Conservation (phyloP, 2,329 filamentous ascomycete species). For the Thelonectria discophora region DNA sequence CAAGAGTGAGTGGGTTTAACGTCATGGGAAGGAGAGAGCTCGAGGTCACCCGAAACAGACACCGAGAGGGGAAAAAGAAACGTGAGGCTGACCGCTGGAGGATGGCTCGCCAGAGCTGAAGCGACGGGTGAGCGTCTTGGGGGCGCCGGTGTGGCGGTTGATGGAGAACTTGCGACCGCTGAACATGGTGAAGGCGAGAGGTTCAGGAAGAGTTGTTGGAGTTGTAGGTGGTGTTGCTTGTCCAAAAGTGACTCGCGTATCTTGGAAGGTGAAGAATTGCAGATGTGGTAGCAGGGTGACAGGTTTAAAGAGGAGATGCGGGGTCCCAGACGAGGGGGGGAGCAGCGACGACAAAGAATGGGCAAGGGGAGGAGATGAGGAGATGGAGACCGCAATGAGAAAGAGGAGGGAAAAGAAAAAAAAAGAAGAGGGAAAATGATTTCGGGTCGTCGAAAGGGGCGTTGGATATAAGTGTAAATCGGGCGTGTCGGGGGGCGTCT, state of each 20-base stretch:
- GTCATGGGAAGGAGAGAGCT: not conserved
- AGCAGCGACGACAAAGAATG: slow-evolving; percentile 2
- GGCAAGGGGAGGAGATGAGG: slow-evolving; percentile 1
- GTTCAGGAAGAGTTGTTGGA: slow-evolving; percentile 8
- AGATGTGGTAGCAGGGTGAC: slow-evolving; percentile 1
- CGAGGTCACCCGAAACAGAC: slow-evolving; percentile 2
- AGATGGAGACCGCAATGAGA: slow-evolving; percentile 21
- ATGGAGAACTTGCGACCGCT: slow-evolving; percentile 71
- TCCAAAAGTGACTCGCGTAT: slow-evolving; percentile 26
- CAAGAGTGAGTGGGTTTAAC: not conserved
- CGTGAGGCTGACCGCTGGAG: slow-evolving; percentile 58
- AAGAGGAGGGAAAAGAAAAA: slow-evolving; percentile 13
- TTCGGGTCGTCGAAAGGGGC: slow-evolving; percentile 33
- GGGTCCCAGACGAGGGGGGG: slow-evolving; percentile 7
- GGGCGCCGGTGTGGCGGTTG: slow-evolving; percentile 71
- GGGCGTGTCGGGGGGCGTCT: slow-evolving; percentile 16
- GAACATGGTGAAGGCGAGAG: slow-evolving; percentile 53
- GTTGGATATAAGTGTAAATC: slow-evolving; percentile 40
- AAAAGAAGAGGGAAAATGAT: slow-evolving; percentile 19
- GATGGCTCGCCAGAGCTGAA: slow-evolving; percentile 69
- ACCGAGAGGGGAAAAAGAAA: slow-evolving; percentile 8
- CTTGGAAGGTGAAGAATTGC: slow-evolving; percentile 26
- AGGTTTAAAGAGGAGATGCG: slow-evolving; percentile 11
- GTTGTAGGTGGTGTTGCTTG: not conserved
- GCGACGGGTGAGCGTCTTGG: slow-evolving; percentile 61